Conservation (phyloP, 768 basidiomycete genomes). For the Sistotremastrum suecicum region DNA sequence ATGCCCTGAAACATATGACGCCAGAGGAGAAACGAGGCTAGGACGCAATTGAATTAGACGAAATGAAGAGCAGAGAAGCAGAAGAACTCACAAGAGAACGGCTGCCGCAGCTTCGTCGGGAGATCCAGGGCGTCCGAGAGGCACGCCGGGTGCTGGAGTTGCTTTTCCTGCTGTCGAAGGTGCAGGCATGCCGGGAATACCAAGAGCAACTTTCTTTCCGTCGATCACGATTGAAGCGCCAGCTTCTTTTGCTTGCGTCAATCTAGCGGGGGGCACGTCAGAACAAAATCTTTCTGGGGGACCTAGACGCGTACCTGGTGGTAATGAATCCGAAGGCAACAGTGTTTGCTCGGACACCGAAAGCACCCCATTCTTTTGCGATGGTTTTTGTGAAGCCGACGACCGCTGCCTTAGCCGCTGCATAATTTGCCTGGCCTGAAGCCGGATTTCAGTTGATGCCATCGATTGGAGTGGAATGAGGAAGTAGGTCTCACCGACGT, state of each 20-base stretch:
- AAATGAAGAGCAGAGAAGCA: neutral
- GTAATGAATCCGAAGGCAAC: constrained; percentile 67
- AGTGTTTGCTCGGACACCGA: constrained; percentile 72
- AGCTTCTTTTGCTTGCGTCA: constrained; percentile 68
- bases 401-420: constrained; percentile 67
- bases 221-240: constrained; percentile 65
- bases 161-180: constrained; percentile 21
- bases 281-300: neutral
- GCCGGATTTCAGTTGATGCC: too few relatives aligned
- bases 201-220: constrained; percentile 74
- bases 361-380: constrained; percentile 77
- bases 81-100: constrained; percentile 55
- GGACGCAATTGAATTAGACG: constrained; percentile 2
- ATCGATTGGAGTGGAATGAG: too few relatives aligned
- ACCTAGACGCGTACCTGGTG: constrained; percentile 38
- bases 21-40: constrained; percentile 66
- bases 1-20: constrained; percentile 71
- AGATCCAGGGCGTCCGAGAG: constrained; percentile 53
- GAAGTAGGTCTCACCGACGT: constrained; percentile 29
- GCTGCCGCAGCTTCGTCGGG: constrained; percentile 67
- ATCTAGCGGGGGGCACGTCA: constrained; percentile 20
- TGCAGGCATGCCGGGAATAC: constrained; percentile 42
- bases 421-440: constrained; percentile 58
- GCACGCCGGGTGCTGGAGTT: constrained; percentile 29
- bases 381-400: constrained; percentile 75